Base-by-base conservation (phyloP, 345 rosid genomes). In the Arabis hirsuta region DNA sequence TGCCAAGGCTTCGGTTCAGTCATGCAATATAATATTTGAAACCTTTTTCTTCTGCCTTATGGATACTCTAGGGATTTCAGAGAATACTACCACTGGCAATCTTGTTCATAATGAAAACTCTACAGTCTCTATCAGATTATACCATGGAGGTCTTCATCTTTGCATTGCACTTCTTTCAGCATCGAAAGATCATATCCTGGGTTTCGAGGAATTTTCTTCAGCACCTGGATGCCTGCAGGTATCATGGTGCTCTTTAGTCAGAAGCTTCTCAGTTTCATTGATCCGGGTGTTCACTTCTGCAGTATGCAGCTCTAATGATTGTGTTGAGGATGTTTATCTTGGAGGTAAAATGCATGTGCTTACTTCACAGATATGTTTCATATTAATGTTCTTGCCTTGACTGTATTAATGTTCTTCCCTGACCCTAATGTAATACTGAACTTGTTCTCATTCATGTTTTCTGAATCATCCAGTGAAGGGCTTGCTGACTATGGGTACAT, bases 391-490 rank as follows among this genome's bases (percentile, higher is more conserved):
- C 39, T 45, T 47, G 10, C 32, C n/a, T 22, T 13, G 42, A 46
- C 32, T 53, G 24, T 61, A 4, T 68, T 39, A 43, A 22, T 57
- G 54, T 29, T 64, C 39, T 45, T 47, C 32, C n/a, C 34, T 13
- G 42, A 46, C 32, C 42, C 36, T 32, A 14, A 56, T 46, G 50
- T 67, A 31, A 34, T 67, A 61, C 12, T 52, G 47, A 41, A 58
- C 46, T 39, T 8, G n/a, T 73, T 51, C 9, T 24, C 9, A 48
- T 46, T 31, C 39, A 26, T 38, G 9, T 54, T 52, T 26, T 55
- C 52, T 52, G 55, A 53, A 70, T 72, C 69, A n/a, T 81, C 79
- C 86, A 94, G 98, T 89, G 69, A 91, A 85, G 80, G 97, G 97
- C 45, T 79, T 94, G 84, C 84, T 85, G 85, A 82, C 76, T 65